A percentile compares a stretch with the other conserved stretches of the same genome.
Conservation (phyloP, 1,284 basidiomycete species). For the Cutaneotrichosporon daszewskae region DNA sequence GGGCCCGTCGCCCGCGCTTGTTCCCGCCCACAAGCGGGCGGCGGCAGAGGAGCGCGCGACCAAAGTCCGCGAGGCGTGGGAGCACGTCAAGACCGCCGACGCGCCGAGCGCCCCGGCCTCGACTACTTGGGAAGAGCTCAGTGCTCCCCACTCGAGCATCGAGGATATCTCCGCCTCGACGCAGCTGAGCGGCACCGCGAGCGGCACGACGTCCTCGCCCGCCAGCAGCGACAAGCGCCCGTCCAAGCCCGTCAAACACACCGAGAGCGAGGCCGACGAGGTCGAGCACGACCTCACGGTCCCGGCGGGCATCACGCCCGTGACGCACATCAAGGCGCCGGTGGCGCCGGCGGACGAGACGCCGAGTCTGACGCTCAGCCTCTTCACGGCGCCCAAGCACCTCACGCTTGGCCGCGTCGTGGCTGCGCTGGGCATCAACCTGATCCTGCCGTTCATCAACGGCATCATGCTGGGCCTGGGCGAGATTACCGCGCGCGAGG, state of each 20-base stretch:
- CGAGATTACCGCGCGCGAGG: conserved; percentile 89
- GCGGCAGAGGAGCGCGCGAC: conserved; percentile 31
- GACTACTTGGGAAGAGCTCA: conserved; percentile 41
- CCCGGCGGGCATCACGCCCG: conserved; percentile 2
- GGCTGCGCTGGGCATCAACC: conserved; percentile 82
- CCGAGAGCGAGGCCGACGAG: conserved; percentile 1
- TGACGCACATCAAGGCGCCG: not conserved
- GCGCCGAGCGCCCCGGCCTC: conserved; percentile 31
- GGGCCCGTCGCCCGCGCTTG: conserved; percentile 3
- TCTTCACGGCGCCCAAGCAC: conserved; percentile 73
- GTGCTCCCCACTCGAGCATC: conserved; percentile 24
- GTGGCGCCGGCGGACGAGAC: conserved; percentile 23
- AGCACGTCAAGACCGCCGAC: conserved; percentile 49
- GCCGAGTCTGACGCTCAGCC: conserved; percentile 62
- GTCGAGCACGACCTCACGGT: conserved; percentile 1
- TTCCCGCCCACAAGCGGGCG: conserved; percentile 6
- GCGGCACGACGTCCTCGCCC: not conserved
- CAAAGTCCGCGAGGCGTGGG: conserved; percentile 55
- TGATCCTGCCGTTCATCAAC: conserved; percentile 89
- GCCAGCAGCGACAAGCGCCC: conserved; percentile 8
- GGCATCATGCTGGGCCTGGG: conserved; percentile 98
- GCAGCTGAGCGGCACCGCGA: not conserved
- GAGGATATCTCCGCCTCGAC: conserved; percentile 28
- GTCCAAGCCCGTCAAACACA: not conserved
- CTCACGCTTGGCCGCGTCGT: conserved; percentile 69